Evolutionary conservation across 164 flowering plant genomes (phyloP).

Genomic region (Saururus chinensis): DNA sequence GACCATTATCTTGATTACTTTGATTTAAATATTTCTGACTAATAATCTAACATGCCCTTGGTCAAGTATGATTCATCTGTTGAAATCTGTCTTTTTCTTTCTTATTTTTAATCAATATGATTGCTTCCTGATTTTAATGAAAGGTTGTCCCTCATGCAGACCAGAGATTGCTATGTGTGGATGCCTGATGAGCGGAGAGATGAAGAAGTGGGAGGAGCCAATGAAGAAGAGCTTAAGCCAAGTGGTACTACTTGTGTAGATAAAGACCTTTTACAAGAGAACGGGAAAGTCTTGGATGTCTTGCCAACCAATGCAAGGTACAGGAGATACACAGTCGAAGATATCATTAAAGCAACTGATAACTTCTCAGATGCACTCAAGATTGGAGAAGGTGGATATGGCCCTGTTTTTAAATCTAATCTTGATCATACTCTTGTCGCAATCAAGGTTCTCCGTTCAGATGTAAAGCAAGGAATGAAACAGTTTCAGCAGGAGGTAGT

Average conservation of each 20-base stretch:
- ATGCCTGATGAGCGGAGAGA: slow-evolving; percentile 37
- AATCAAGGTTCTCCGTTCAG: slow-evolving; percentile 55
- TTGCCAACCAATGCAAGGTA: slow-evolving; percentile 12
- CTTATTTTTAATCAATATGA: neutral
- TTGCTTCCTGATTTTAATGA: neutral
- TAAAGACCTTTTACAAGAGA: slow-evolving; percentile 2
- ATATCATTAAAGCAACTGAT: slow-evolving; percentile 55
- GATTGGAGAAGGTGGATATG: slow-evolving; percentile 91
- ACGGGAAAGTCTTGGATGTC: slow-evolving; percentile 12
- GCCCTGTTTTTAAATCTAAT: slow-evolving; percentile 54
- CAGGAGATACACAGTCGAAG: slow-evolving; percentile 46
- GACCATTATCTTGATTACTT: neutral
- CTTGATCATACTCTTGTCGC: slow-evolving; percentile 65
- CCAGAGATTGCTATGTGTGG: slow-evolving; percentile 48
- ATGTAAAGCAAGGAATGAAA: slow-evolving; percentile 44
- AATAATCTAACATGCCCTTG: neutral
- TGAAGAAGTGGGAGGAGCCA: neutral
- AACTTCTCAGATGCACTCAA: slow-evolving; percentile 32
- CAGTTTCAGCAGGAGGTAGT: slow-evolving; percentile 77
- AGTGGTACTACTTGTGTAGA: neutral
- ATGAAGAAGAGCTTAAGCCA: neutral
- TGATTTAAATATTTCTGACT: neutral
- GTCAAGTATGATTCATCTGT: neutral
- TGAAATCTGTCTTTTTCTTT: neutral
- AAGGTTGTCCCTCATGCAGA: slow-evolving; percentile 17